Evolutionary conservation across 495 filamentous ascomycete species (phyloP), one percentile per base, ranked within the genome.

Genomic region (Cladorrhinum samala): DNA sequence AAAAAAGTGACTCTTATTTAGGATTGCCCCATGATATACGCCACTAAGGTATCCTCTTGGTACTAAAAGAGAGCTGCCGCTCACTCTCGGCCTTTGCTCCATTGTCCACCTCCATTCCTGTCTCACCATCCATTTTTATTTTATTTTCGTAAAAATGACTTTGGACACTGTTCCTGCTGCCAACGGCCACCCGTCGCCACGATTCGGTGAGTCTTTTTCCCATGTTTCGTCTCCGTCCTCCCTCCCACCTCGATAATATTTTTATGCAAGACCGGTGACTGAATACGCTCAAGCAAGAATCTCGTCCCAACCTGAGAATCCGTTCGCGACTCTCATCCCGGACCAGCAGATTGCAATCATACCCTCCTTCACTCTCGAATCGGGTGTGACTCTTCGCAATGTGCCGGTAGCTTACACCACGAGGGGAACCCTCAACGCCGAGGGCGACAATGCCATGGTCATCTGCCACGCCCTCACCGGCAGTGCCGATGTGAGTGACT

Each of bases 381-480:
- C 91, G 13, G 93, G 93, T 17, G 90, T 86, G 24, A 87, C 81
- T 1, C 78, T 98, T 24, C 72, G 77, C 61, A 91, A 97, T 82
- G 88, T 95, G 11, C 92, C 91, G 2, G 80, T 98, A 49, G 93
- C 93, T 21, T 98, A 95, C 76, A 96, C 88, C 55, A 89, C 86
- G 0, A 79, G 85, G 43, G 93, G 93, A 55, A 75, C 76, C 46
- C 78, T 98, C 19, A 86, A 87, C 0, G 77, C 86, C 19, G 72
- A 81, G 25, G 74, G 80, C 39, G 87, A 95, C 74, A 98, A 98
- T 82, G 89, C 79, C 50, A 84, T 98, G 83, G 86, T 98, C 47
- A 95, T 98, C 59, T 98, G 93, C 70, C 93, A 98, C 73, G 93
- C 93, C 38, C 72, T 98, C 58, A 95, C 93, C 33, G 93, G 93